phyloP scores from a whole-genome alignment of 768 basidiomycete species.

The Fistulinella prunicolor region DNA sequence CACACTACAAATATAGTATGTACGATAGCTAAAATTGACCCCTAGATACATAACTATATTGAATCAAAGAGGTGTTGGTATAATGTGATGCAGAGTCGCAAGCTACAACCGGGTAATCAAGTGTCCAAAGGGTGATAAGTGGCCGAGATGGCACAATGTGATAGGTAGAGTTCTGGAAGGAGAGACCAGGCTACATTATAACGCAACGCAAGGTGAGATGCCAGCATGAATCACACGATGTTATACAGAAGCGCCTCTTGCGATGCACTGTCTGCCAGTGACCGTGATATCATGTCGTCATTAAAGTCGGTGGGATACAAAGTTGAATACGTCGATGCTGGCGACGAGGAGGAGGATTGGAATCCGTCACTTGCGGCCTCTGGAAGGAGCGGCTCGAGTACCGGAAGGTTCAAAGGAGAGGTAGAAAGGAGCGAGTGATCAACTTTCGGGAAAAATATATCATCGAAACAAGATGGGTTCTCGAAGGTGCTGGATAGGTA shows the following conservation, averaged over 20 bases:
- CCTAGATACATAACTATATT: no score
- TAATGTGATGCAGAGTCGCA: not conserved
- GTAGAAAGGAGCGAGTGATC: constrained; percentile 8
- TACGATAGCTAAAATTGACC: no score
- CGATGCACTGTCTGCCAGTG: constrained; percentile 5
- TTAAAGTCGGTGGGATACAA: constrained; percentile 10
- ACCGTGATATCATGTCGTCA: constrained; percentile 7
- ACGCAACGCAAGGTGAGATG: not conserved
- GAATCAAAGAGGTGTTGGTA: not conserved
- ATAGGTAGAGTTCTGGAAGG: constrained; percentile 10
- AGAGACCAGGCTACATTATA: not conserved
- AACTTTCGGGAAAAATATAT: not conserved
- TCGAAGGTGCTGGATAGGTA: constrained; percentile 2
- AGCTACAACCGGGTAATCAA: constrained; percentile 1
- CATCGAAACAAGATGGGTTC: constrained; percentile 5
- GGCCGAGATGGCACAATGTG: not conserved
- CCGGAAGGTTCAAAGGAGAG: constrained; percentile 10
- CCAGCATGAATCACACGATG: constrained; percentile 15
- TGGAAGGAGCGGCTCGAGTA: constrained; percentile 13
- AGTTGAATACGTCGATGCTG: constrained; percentile 23
- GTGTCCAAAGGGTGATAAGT: constrained; percentile 3
- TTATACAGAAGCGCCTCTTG: constrained; percentile 15
- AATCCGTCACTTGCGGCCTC: constrained; percentile 14
- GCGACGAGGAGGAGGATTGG: constrained; percentile 14
- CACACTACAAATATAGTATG: no score